Conservation (phyloP, 139 green algal species). For the Chlorokybus atmophyticus region DNA sequence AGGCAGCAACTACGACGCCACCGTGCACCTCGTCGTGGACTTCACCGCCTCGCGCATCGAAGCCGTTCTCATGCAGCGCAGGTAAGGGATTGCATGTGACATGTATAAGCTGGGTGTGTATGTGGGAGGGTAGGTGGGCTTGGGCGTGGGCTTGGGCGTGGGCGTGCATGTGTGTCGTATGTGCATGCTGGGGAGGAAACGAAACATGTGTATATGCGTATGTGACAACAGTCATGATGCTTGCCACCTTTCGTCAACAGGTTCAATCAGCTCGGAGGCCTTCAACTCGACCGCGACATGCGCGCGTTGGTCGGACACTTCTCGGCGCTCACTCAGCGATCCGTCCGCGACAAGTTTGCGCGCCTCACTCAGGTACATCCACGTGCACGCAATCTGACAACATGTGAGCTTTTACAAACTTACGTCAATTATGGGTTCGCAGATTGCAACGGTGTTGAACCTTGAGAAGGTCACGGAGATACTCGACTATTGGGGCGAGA, state of each 20-base stretch:
- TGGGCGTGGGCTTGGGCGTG: too few species aligned
- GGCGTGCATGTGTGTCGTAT: too few species aligned
- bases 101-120: too few species aligned
- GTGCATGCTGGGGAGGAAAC: too few species aligned
- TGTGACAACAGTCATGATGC: too few species aligned
- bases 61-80: slow-evolving; percentile 48
- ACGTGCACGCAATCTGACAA: slow-evolving; percentile 6
- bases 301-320: slow-evolving; percentile 49
- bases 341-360: slow-evolving; percentile 85
- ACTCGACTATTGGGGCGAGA: slow-evolving; percentile 64
- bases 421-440: slow-evolving; percentile 17
- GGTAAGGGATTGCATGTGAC: too few species aligned
- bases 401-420: too few species aligned
- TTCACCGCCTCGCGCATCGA: slow-evolving; percentile 60
- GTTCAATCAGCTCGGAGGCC: slow-evolving; percentile 87
- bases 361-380: slow-evolving; percentile 36
- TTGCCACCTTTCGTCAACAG: too few species aligned
- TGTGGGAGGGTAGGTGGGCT: too few species aligned
- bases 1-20: slow-evolving; percentile 45
- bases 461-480: slow-evolving; percentile 71
- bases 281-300: slow-evolving; percentile 80
- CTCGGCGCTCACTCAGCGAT: slow-evolving; percentile 52
- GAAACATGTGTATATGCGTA: too few species aligned
- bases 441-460: slow-evolving; percentile 76
- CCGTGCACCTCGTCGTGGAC: slow-evolving; percentile 57